phyloP scores from a whole-genome alignment of 2,329 filamentous ascomycete genomes.

The Alternaria viburni region DNA sequence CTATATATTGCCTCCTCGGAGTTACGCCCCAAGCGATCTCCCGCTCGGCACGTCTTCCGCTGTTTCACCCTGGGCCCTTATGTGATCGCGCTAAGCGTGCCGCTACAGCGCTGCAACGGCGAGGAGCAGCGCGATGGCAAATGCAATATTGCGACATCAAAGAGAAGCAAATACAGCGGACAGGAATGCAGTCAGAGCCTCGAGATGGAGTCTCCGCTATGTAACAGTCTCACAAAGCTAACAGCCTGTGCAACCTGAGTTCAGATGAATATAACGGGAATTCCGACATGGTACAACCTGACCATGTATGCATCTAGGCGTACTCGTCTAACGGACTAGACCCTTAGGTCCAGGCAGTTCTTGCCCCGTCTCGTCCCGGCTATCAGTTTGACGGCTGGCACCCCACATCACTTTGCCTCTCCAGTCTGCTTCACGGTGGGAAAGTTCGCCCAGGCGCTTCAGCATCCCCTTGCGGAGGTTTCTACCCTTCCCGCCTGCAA shows the following conservation, averaged over 20 bases:
- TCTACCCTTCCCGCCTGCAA: not conserved
- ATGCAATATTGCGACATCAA: not conserved
- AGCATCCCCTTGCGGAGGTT: not conserved
- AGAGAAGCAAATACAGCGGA: not conserved
- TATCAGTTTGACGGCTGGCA: not conserved
- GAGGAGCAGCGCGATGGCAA: not conserved
- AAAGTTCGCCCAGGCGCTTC: conserved; percentile 1
- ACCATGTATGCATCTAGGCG: conserved; percentile 12
- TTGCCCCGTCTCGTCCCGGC: not conserved
- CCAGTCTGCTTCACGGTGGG: not conserved
- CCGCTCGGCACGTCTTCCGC: conserved; percentile 19
- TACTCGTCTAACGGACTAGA: conserved; percentile 4
- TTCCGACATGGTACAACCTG: conserved; percentile 6
- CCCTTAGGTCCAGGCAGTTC: not conserved
- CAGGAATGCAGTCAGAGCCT: not conserved
- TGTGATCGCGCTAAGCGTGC: conserved; percentile 6
- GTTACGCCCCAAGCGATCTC: conserved; percentile 14
- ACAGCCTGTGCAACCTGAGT: not conserved
- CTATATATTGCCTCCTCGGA: not conserved
- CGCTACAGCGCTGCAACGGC: conserved; percentile 4
- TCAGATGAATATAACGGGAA: not conserved
- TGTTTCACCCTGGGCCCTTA: conserved; percentile 14
- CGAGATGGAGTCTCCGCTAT: not conserved
- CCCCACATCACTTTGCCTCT: not conserved
- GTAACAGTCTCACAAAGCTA: not conserved